phyloP scores from a whole-genome alignment of 1,284 basidiomycete species.

The Naganishia cerealis region DNA sequence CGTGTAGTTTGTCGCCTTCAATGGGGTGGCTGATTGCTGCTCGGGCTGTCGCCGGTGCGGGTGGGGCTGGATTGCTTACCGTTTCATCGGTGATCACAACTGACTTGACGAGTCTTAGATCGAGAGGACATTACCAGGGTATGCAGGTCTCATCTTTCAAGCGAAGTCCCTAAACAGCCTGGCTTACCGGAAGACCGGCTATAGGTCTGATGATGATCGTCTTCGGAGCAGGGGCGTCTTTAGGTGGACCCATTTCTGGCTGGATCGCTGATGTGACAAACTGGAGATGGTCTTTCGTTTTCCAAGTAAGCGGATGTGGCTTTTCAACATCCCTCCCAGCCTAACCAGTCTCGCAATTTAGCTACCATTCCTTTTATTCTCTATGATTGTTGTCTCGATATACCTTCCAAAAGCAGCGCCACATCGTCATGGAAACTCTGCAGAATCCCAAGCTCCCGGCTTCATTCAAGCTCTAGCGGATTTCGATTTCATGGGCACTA shows the following conservation, averaged over 20 bases:
- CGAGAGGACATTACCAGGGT: conserved; percentile 54
- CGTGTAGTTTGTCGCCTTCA: conserved; percentile 45
- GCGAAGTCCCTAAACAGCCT: neutral
- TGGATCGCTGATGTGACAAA: conserved; percentile 48
- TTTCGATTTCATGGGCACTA: conserved; percentile 48
- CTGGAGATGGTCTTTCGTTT: conserved; percentile 51
- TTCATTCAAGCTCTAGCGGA: conserved; percentile 26
- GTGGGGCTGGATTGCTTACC: conserved; percentile 52
- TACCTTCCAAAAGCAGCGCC: conserved; percentile 22
- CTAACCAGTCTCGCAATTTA: neutral
- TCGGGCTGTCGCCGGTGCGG: conserved; percentile 49
- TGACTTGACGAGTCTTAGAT: conserved; percentile 51
- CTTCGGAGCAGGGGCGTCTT: conserved; percentile 48
- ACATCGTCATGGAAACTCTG: neutral
- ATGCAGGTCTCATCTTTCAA: conserved; percentile 12
- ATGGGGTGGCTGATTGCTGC: conserved; percentile 50
- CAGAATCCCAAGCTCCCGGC: neutral
- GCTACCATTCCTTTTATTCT: conserved; percentile 31
- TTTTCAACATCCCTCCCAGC: neutral
- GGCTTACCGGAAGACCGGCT: conserved; percentile 34
- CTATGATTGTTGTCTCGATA: conserved; percentile 25
- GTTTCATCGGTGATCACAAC: conserved; percentile 53
- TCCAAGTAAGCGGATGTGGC: conserved; percentile 41
- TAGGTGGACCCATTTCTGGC: conserved; percentile 52
- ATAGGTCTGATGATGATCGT: conserved; percentile 51